A percentile compares a stretch with the other conserved stretches of the same genome.
phyloP scores from a whole-genome alignment of 2,329 filamentous ascomycete species.

The Pestalotiopsis fici region DNA sequence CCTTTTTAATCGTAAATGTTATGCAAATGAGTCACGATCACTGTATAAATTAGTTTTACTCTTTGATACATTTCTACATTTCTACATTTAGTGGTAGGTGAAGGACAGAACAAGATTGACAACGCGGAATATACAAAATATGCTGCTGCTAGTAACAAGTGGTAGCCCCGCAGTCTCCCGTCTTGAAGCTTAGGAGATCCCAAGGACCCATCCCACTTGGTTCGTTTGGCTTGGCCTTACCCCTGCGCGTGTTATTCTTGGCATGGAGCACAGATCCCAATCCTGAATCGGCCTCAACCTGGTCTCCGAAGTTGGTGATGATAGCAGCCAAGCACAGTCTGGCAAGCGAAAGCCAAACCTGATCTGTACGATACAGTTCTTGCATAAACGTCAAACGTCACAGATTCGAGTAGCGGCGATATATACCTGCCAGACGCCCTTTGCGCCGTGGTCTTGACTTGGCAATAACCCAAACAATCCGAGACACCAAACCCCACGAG shows the following conservation, averaged over 20 bases:
- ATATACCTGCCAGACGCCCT: neutral
- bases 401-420: neutral
- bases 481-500: neutral
- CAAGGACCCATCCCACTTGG: neutral
- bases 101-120: no score
- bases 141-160: no score
- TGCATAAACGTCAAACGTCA: neutral
- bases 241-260: slow-evolving; percentile 4
- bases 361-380: neutral
- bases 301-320: neutral
- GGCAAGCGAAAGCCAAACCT: neutral
- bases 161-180: neutral
- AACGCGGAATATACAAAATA: no score
- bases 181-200: neutral
- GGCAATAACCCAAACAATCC: neutral
- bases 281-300: neutral
- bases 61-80: no score
- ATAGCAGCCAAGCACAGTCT: neutral
- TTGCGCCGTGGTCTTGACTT: neutral
- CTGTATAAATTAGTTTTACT: no score
- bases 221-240: neutral
- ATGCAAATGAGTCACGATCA: no score
- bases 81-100: no score
- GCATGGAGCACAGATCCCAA: slow-evolving; percentile 3
- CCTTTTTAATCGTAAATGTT: no score